Base-by-base conservation (phyloP, 176 grass and related monocot genomes). In the Cenchrus fungigraminus region DNA sequence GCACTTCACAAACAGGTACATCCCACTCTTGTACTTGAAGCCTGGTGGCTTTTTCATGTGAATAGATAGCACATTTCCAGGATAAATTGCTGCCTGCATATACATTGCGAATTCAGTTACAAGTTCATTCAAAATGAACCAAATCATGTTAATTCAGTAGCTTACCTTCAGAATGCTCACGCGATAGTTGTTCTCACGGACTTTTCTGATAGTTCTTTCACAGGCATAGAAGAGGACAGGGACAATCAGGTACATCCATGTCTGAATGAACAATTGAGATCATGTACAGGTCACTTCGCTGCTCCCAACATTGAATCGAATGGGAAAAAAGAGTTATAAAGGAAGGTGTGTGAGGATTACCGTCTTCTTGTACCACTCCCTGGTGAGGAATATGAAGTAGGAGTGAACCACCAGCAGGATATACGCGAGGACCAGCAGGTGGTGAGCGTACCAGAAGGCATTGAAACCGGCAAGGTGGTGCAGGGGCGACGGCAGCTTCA, bases 21-120 rank as follows among this genome's bases (percentile, higher is more conserved):
- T 99, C 81, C 97, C 97, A 64, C 97, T 99, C 77, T 91, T 96
- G 88, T 97, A 99, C 91, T 91, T 95, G 90, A 99, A 99, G 77
- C 90, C 92, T 8, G 64, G 88, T 73, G 94, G 97, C 63, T 97
- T 97, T 67, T 95, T 97, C 94, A 97, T 90, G 82, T 99, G 90
- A 87, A 99, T 79, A 28, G 97, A 99, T 76, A 99, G 88, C 65
- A 99, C 97, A 90, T 97, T 90, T 62, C 94, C 97, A 25, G 97
- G 97, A 87, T 94, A 99, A 89, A 99, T 99, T 59, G 97, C 84
- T 74, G 97, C 97, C 97, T 99, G 88, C 37, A 80, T 52, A 22
- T 20, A 74, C 3, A 86, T 83, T 14, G 17, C 13, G 22, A 13
- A 59, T 49, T 44, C 42, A n/a, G 65, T 43, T 67, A 73, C 37